Base-by-base conservation (phyloP, 139 green algal genomes). In the Eudorina sp. region DNA sequence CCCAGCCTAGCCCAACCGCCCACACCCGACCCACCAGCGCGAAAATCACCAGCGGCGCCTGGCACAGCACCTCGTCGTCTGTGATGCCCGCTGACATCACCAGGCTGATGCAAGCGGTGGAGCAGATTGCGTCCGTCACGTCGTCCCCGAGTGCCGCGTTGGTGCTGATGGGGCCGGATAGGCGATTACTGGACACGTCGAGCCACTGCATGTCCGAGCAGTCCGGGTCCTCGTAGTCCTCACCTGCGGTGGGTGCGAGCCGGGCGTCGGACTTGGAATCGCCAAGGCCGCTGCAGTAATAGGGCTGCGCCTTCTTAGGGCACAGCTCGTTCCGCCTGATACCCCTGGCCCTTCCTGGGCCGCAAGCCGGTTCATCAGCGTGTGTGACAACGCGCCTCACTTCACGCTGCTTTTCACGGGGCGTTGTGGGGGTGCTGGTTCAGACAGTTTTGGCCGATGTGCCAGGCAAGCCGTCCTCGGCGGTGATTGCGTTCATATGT, bases 81-180 rank as follows among this genome's bases (percentile, higher is more conserved):
- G 16, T 34, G 1, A 86, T n/a, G 29, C 80, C 80, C 3, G 40
- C 27, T 45, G 40, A 64, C 48, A 88, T 31, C 66, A 88, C 82
- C 66, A 88, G 82, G 64, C 82, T 80, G 31, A 88, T 25, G 82
- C 82, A 88, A 66, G 58, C 82, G 21, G 66, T 70, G 82, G 82
- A 88, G 64, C 82, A 88, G 11, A 88, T 27, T 34, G 82, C 82
- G 64, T 88, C 82, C 19, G 82, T 88, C 21, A 88, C 34, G 68
- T 88, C 82, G 82, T 88, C 82, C 4, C 82, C 82, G 64, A 88
- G 82, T 66, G 46, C 66, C 23, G 82, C 82, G n/a, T 66, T 66
- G 13, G 66, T 79, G 66, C 58, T 68, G 66, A 88, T 70, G 64
- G 31, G 8, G 16, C 82, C 82, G 1, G 64, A 40, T 45, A 88